Percentiles rank a stretch among this genome's conserved stretches.
phyloP scores from a whole-genome alignment of 116 monocot species.

The Thalassia testudinum region DNA sequence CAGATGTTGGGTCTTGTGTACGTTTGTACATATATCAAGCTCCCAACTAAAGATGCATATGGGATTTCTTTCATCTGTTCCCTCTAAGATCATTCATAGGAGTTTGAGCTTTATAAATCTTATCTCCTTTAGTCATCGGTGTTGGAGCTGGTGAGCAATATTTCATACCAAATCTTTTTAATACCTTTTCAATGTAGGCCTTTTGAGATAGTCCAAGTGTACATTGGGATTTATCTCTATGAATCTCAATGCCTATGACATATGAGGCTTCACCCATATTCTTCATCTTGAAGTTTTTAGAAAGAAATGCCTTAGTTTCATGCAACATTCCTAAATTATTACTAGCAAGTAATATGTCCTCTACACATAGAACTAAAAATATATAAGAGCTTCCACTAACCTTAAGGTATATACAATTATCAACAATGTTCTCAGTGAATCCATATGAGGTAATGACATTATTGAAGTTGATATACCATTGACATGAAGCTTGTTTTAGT shows the following conservation, averaged over 20 bases:
- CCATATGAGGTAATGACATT: not conserved
- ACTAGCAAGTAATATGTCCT: slow-evolving; percentile 2
- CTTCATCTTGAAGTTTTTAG: slow-evolving; percentile 4
- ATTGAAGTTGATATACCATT: not conserved
- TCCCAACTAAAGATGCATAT: slow-evolving; percentile 10
- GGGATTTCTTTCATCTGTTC: slow-evolving; percentile 9
- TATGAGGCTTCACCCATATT: not conserved
- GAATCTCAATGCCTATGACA: not conserved
- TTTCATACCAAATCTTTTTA: slow-evolving; percentile 1
- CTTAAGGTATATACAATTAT: not conserved
- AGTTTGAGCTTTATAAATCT: too few relatives aligned
- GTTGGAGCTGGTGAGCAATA: slow-evolving; percentile 1
- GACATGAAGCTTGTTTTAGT: slow-evolving; percentile 1
- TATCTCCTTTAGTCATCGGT: slow-evolving; percentile 1
- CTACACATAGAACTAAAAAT: not conserved
- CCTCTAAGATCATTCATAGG: too few relatives aligned
- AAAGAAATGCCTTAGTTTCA: slow-evolving; percentile 1
- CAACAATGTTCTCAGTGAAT: not conserved
- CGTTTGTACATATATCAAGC: slow-evolving; percentile 11
- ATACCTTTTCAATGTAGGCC: too few relatives aligned
- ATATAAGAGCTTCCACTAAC: slow-evolving; percentile 1
- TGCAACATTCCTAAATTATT: not conserved
- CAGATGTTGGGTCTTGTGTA: slow-evolving; percentile 9
- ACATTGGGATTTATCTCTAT: slow-evolving; percentile 1
- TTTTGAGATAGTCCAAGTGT: not conserved